These are phyloP conservation scores for Paraphoma sp. DNA, from an alignment of 2,329 filamentous ascomycete species.

Conservation along the genomic window DNA sequence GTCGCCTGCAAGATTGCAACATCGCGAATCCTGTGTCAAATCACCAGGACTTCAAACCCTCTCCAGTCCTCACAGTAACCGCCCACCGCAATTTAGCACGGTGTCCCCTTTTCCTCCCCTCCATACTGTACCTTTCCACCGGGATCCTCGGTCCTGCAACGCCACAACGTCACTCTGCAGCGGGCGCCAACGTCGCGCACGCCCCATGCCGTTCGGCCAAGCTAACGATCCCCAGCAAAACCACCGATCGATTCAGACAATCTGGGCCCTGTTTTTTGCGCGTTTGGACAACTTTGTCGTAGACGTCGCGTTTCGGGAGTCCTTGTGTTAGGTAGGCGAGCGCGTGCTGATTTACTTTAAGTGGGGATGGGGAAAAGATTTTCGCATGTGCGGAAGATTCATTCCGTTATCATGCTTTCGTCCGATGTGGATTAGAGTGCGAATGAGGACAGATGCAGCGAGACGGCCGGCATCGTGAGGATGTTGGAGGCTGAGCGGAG, in stretches of 20 bases:
- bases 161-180: conserved; percentile 22
- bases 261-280: background rate
- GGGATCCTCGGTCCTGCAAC: background rate
- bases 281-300: background rate
- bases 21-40: no score
- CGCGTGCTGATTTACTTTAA: background rate
- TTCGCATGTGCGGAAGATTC: background rate
- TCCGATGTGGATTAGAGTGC: background rate
- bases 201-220: background rate
- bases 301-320: background rate
- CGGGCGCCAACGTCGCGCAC: conserved; percentile 13
- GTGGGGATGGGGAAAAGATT: background rate
- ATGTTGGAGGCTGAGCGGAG: background rate
- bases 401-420: background rate
- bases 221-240: conserved; percentile 15
- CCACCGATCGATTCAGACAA: conserved; percentile 12
- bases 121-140: background rate
- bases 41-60: background rate
- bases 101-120: background rate
- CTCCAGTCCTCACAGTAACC: background rate
- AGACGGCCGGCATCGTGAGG: background rate
- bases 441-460: background rate
- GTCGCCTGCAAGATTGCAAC: no score
- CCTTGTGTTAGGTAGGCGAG: background rate
- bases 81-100: background rate